Percentiles rank a stretch among this genome's conserved stretches.
Evolutionary conservation across 2,329 filamentous ascomycete genomes (phyloP).

Genomic region (Colletotrichum tropicale): DNA sequence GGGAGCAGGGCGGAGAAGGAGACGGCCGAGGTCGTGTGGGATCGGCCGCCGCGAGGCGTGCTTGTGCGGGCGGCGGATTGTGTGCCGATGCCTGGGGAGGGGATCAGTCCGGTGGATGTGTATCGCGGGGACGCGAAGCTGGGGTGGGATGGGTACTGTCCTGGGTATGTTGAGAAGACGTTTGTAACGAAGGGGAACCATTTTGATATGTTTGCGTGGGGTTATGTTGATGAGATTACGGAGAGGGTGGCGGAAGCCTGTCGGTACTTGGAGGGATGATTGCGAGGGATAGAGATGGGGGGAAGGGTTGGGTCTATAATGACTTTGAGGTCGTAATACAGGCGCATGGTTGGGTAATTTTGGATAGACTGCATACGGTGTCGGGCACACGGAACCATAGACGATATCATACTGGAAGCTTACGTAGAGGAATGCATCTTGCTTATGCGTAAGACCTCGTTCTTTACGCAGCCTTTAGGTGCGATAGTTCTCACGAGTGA

Average conservation of each 20-base stretch:
- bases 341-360: background rate
- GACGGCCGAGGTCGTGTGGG: conserved; percentile 20
- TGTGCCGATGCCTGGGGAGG: conserved; percentile 36
- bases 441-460: background rate
- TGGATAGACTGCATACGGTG: background rate
- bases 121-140: conserved; percentile 44
- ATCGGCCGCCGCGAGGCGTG: conserved; percentile 42
- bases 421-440: background rate
- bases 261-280: background rate
- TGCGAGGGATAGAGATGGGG: background rate
- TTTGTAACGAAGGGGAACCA: conserved; percentile 58
- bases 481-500: rapidly evolving
- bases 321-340: background rate
- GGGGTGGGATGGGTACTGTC: conserved; percentile 54
- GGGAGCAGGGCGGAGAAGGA: conserved; percentile 5
- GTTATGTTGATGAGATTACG: conserved; percentile 28
- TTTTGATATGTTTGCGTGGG: conserved; percentile 48
- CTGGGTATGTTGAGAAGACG: conserved; percentile 46
- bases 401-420: background rate
- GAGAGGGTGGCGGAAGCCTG: conserved; percentile 31
- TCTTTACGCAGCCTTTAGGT: rapidly evolving
- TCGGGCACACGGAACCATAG: background rate
- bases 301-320: background rate
- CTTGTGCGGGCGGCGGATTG: conserved; percentile 49
- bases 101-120: conserved; percentile 44